Evolutionary conservation across 495 filamentous ascomycete genomes (phyloP).

Genomic region (Aspergillus ellipticus): DNA sequence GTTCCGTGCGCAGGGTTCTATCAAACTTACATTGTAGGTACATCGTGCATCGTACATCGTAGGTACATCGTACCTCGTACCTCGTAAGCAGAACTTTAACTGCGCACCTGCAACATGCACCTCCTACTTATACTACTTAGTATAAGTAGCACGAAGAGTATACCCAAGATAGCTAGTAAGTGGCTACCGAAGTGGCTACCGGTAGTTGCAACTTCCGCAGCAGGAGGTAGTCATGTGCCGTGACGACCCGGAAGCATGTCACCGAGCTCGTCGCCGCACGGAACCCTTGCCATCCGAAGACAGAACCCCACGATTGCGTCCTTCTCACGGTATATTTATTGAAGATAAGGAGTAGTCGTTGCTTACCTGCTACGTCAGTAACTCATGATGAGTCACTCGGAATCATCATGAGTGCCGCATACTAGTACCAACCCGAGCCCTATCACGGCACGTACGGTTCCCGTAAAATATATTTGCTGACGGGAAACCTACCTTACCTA

Average conservation of each 20-base stretch:
- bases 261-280: not conserved
- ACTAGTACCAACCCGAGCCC: not conserved
- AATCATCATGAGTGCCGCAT: not conserved
- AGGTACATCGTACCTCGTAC: no score
- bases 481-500: no score
- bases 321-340: no score
- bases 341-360: no score
- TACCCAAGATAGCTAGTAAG: no score
- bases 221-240: not conserved
- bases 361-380: not conserved
- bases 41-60: no score
- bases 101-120: no score
- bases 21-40: not conserved
- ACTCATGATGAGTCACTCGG: not conserved
- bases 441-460: not conserved
- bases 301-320: not conserved
- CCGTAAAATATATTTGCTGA: no score
- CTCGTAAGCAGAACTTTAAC: no score
- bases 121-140: no score
- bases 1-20: not conserved
- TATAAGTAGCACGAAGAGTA: no score
- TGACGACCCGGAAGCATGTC: not conserved
- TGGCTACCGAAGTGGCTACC: no score
- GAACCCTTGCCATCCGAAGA: not conserved
- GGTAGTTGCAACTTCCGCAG: not conserved